phyloP scores from a whole-genome alignment of 768 basidiomycete genomes.

The Tephrocybe sp. region DNA sequence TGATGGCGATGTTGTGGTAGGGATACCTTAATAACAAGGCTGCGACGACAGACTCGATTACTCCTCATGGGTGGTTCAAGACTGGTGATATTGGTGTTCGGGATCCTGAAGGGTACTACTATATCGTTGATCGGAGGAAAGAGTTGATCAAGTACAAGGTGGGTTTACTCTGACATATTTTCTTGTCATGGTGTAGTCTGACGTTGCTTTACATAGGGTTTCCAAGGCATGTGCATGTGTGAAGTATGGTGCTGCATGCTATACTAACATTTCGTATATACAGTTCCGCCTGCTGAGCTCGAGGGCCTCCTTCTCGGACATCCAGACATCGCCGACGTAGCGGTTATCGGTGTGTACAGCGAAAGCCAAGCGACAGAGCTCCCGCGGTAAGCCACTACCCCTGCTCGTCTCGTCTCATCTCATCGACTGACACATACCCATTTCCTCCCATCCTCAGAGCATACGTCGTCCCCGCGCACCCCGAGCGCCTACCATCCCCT shows the following conservation, averaged over 20 bases:
- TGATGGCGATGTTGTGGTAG: constrained; percentile 27
- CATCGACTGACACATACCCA: neutral
- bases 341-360: constrained; percentile 74
- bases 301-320: constrained; percentile 75
- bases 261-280: neutral
- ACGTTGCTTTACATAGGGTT: constrained; percentile 43
- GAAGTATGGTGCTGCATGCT: neutral
- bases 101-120: constrained; percentile 70
- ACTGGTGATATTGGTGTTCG: constrained; percentile 78
- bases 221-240: constrained; percentile 52
- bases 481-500: constrained; percentile 30
- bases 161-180: neutral
- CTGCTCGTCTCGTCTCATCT: neutral
- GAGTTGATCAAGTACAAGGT: constrained; percentile 79
- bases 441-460: constrained; percentile 38
- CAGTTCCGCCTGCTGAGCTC: constrained; percentile 85
- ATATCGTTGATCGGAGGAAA: constrained; percentile 71
- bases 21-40: constrained; percentile 73
- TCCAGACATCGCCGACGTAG: constrained; percentile 73
- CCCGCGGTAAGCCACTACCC: constrained; percentile 50
- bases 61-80: constrained; percentile 79
- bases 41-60: constrained; percentile 71
- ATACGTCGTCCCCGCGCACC: constrained; percentile 55
- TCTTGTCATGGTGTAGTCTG: neutral
- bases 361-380: constrained; percentile 75